phyloP scores from a whole-genome alignment of 129 eudicot genomes.

The Pseudognaphalium luteoalbum region DNA sequence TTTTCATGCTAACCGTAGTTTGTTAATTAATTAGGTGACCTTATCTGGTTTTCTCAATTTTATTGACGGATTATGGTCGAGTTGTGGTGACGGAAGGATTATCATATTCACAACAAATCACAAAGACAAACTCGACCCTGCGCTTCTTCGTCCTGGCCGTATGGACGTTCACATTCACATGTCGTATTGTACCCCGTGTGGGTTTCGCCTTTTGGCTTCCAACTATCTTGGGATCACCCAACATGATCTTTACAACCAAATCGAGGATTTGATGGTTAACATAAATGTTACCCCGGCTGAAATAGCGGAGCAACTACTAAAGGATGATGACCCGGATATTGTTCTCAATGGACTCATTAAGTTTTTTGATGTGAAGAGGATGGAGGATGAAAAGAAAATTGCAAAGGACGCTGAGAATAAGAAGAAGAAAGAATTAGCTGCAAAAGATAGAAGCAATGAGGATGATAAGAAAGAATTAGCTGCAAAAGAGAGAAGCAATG shows the following conservation, averaged over 20 bases:
- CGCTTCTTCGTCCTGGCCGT: conserved; percentile 74
- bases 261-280: conserved; percentile 44
- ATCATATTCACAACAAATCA: conserved; percentile 74
- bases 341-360: conserved; percentile 47
- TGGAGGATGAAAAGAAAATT: conserved; percentile 34
- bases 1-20: background rate
- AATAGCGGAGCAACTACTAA: conserved; percentile 70
- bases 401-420: no score
- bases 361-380: conserved; percentile 45
- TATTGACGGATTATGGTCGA: conserved; percentile 85
- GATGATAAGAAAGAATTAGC: background rate
- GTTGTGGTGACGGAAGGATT: conserved; percentile 71
- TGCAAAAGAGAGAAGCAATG: background rate
- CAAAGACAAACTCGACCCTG: conserved; percentile 66
- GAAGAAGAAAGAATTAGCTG: no score
- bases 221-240: conserved; percentile 56
- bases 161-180: conserved; percentile 88
- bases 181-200: conserved; percentile 70
- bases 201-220: conserved; percentile 51
- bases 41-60: conserved; percentile 64
- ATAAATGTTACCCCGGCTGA: conserved; percentile 64
- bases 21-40: conserved; percentile 37
- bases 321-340: conserved; percentile 44
- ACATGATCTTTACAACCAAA: conserved; percentile 42
- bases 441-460: no score